phyloP scores from a whole-genome alignment of 2,329 filamentous ascomycete species.

The Aspergillus aculeatinus region DNA sequence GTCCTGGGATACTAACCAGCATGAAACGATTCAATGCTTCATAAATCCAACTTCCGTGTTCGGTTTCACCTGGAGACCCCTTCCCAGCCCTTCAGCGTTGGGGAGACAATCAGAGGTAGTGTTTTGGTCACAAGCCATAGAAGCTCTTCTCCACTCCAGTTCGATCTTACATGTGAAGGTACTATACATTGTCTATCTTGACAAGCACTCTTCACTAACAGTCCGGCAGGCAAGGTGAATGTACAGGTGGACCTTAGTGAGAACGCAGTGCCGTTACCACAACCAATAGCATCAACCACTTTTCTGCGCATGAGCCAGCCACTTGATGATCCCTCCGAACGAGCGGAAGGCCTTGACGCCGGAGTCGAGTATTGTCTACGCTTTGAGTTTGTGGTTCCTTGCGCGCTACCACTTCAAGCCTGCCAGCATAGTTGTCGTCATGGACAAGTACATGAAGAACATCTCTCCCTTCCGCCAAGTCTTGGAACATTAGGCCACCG shows the following conservation, averaged over 20 bases:
- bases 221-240: conserved; percentile 10
- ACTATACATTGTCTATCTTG: not conserved
- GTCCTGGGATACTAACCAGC: no score
- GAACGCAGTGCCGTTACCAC: conserved; percentile 16
- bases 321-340: not conserved
- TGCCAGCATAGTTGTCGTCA: conserved; percentile 16
- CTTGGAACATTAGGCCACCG: conserved; percentile 1
- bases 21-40: not conserved
- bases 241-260: conserved; percentile 16
- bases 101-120: conserved; percentile 15
- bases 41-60: not conserved
- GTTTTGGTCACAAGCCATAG: conserved; percentile 10
- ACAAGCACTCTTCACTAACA: not conserved
- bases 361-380: conserved; percentile 7
- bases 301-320: conserved; percentile 20
- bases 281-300: conserved; percentile 1
- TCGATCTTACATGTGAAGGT: conserved; percentile 10
- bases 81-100: conserved; percentile 7
- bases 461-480: conserved; percentile 18
- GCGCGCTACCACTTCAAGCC: conserved; percentile 14
- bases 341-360: not conserved
- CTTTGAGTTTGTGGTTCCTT: conserved; percentile 20
- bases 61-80: not conserved
- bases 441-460: conserved; percentile 16
- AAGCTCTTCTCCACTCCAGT: not conserved